Base-by-base conservation (phyloP, 2,329 filamentous ascomycete genomes). In the Curvularia sp. region DNA sequence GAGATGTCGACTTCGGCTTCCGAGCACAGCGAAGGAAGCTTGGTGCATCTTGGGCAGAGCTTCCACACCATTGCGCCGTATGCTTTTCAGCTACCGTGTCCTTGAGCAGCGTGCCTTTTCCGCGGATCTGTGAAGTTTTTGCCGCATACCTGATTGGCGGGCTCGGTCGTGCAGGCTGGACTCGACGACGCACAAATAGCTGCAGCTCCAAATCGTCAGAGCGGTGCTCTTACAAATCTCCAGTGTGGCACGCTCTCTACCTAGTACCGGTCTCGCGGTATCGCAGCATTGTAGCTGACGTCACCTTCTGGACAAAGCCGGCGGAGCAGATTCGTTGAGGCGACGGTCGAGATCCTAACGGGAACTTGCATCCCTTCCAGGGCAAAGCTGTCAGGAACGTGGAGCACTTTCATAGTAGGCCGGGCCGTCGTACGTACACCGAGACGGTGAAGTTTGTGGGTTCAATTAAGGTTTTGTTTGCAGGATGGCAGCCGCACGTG, bases 1-100 rank as follows among this genome's bases (percentile, higher is more conserved):
- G 43, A 63, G 67, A 75, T 75, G 73, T 75, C 72, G 73, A 52
- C 42, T 59, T 59, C 53, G 26, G 47, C 46, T 26, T 56, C 47
- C 26, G 20, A 41, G 46, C 35, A 49, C 8, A 43, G 43, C 53
- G 48, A 59, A 58, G 47, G 26, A n/a, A 53, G 30, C 49, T 49
- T 54, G 24, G 20, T 30, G 22, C 42, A 28, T 44, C 7, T n/a
- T 20, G 22, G 35, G 30, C 31, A 49, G 49, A 49, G 50, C 22
- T 38, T 30, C 22, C 26, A 41, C 38, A 43, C 13, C n/a, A 35
- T 54, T n/a, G 43, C 26, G 48, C 43, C 12, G 12, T 41, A 15
- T 24, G 30, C 26, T 22, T 35, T 38, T 30, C 5, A 38, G 31
- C 18, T 18, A 49, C n/a, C 12, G 46, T 43, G 12, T 42, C 33